Conservation (phyloP, 2,329 filamentous ascomycete species). For the Fusarium sp. region DNA sequence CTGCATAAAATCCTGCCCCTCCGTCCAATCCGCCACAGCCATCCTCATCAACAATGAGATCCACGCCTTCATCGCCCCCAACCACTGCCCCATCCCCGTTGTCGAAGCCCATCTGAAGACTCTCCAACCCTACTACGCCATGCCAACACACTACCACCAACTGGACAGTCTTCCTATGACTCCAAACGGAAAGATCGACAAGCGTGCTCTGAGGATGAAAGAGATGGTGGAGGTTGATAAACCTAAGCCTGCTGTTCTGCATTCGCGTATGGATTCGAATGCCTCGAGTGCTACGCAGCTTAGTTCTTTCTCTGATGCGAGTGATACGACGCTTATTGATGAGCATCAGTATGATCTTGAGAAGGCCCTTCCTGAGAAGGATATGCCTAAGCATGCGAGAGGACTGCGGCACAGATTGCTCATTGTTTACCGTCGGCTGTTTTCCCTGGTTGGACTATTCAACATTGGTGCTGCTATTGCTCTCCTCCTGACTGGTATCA, state of each 20-base stretch:
- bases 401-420: conserved; percentile 55
- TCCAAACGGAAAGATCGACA: conserved; percentile 65
- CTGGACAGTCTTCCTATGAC: conserved; percentile 58
- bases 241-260: conserved; percentile 24
- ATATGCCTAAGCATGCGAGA: conserved; percentile 48
- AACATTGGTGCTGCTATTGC: conserved; percentile 59
- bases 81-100: conserved; percentile 44
- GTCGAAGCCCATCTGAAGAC: conserved; percentile 52
- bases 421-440: conserved; percentile 64
- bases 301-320: conserved; percentile 23
- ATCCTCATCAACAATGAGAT: conserved; percentile 57
- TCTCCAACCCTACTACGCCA: conserved; percentile 62
- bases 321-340: conserved; percentile 24
- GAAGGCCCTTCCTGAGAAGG: conserved; percentile 52
- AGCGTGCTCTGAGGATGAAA: conserved; percentile 48
- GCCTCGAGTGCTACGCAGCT: conserved; percentile 40
- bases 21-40: conserved; percentile 56
- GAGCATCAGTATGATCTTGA: conserved; percentile 42
- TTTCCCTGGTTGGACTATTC: conserved; percentile 60
- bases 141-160: conserved; percentile 56
- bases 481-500: conserved; percentile 48
- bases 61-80: conserved; percentile 58
- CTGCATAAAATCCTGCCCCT: conserved; percentile 54
- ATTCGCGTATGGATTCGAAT: conserved; percentile 39
- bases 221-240: not conserved